Base-by-base conservation (phyloP, 2,329 filamentous ascomycete genomes). In the Aspergillus melleus region DNA sequence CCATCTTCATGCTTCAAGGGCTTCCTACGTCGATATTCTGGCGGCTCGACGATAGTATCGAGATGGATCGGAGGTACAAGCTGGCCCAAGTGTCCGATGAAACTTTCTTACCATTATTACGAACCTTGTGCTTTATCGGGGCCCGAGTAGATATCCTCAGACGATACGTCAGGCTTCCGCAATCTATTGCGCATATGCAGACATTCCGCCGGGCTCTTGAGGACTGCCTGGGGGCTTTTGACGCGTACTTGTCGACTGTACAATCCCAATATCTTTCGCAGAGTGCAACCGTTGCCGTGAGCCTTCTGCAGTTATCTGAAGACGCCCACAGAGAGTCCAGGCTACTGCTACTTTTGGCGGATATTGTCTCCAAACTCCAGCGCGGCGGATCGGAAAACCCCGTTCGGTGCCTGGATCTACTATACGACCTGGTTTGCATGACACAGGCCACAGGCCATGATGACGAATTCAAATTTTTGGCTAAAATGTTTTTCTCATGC, bases 1-100 rank as follows among this genome's bases (percentile, higher is more conserved):
- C 87, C 0, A 79, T 97, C 0, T 94, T 91, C 68, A 96, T 97
- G 91, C 83, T 98, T 0, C 85, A 87, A 56, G 93, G 93, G 0
- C 78, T 95, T 4, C 84, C 88, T 6, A 94, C 90, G 2, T 88
- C 87, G 1, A 71, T 96, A 1, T 96, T 93, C 68, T 64, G 74
- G 79, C 66, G 71, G 55, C 32, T 73, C 20, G 71, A 75, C 39
- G 65, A 70, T 39, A 63, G 60, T 4, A 64, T 78, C n/a, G 68
- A 71, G 59, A 65, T 79, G 47, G 76, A 79, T 53, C 67, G 74
- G 24, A 70, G 71, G 57, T 78, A 79, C 65, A 65, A 63, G 22
- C 58, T 76, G 26, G 61, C 60, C 10, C 72, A 79, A 65, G 64
- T 73, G 36, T 77, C 76, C 0, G 69, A 58, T 24, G 57, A 66